A percentile compares a stretch with the other conserved stretches of the same genome.
phyloP scores from a whole-genome alignment of 768 basidiomycete species.

The Rhodotorula diobovata region DNA sequence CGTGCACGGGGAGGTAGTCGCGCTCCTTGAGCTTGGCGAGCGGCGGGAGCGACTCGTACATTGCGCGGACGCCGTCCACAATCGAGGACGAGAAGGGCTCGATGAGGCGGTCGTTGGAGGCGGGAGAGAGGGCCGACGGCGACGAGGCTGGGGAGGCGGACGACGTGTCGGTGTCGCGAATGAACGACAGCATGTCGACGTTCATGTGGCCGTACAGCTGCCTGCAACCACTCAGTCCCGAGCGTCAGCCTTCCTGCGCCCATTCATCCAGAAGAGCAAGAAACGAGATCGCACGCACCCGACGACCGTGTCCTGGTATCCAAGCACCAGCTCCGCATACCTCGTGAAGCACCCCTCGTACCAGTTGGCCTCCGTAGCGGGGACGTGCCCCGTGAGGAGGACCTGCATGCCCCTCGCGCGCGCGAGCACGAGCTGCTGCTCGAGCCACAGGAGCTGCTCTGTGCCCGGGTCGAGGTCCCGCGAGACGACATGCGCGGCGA shows the following conservation, averaged over 20 bases:
- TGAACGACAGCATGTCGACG: conserved; percentile 2
- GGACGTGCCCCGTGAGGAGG: conserved; percentile 67
- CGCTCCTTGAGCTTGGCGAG: conserved; percentile 50
- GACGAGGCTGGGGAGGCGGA: not conserved
- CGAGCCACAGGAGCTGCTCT: conserved; percentile 82
- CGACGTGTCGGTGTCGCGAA: conserved; percentile 21
- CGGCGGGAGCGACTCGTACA: conserved; percentile 14
- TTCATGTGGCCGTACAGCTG: conserved; percentile 34
- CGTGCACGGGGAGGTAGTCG: conserved; percentile 71
- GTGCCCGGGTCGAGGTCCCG: conserved; percentile 71
- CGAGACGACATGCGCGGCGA: not conserved
- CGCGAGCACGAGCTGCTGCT: conserved; percentile 70
- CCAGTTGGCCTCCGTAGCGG: conserved; percentile 72
- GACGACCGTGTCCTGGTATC: conserved; percentile 80
- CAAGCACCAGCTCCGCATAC: conserved; percentile 57
- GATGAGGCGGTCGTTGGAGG: not conserved
- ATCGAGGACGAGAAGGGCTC: conserved; percentile 2
- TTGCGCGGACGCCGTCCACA: conserved; percentile 13
- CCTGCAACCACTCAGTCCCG: not conserved
- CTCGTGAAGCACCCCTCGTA: conserved; percentile 49
- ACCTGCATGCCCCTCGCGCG: conserved; percentile 67
- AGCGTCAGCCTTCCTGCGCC: not conserved
- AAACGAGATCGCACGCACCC: conserved; percentile 49
- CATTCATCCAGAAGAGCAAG: no score
- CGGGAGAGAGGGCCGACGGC: not conserved